These are phyloP conservation scores for Pleurotus salmoneostramineus DNA, from an alignment of 768 basidiomycete genomes.

Conservation along the genomic window DNA sequence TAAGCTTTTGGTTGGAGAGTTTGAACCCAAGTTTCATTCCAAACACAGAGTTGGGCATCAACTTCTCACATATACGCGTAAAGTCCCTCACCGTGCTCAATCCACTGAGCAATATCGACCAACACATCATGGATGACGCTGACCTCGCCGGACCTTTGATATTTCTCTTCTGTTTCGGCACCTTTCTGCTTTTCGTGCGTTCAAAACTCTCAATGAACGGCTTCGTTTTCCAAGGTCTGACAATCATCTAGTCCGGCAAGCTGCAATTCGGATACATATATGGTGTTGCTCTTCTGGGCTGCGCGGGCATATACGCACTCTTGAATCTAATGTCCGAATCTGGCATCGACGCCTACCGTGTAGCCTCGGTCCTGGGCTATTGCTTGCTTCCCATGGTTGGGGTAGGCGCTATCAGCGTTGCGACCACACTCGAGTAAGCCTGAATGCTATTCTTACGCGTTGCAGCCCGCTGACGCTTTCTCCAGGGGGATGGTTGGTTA, in stretches of 20 bases:
- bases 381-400: slow-evolving; percentile 97
- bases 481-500: slow-evolving; percentile 81
- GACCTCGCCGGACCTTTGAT: slow-evolving; percentile 95
- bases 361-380: slow-evolving; percentile 93
- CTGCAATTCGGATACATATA: slow-evolving; percentile 99
- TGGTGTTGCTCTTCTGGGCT: slow-evolving; percentile 94
- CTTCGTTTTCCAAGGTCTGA: slow-evolving; percentile 8
- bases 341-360: slow-evolving; percentile 93
- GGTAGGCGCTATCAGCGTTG: slow-evolving; percentile 84
- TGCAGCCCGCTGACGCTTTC: slow-evolving; percentile 11
- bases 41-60: slow-evolving; percentile 87
- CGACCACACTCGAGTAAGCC: slow-evolving; percentile 83
- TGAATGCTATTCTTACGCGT: background rate
- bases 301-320: slow-evolving; percentile 86
- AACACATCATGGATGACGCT: slow-evolving; percentile 98
- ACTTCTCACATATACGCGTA: slow-evolving; percentile 91
- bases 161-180: slow-evolving; percentile 93
- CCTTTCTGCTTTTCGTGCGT: slow-evolving; percentile 87
- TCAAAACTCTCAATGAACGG: background rate
- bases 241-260: slow-evolving; percentile 78
- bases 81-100: slow-evolving; percentile 97
- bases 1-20: background rate
- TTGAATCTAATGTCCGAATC: slow-evolving; percentile 96
- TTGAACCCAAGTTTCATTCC: background rate
- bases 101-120: slow-evolving; percentile 78